Conservation (phyloP, 2,329 filamentous ascomycete genomes). For the Exserohilum rostratum region DNA sequence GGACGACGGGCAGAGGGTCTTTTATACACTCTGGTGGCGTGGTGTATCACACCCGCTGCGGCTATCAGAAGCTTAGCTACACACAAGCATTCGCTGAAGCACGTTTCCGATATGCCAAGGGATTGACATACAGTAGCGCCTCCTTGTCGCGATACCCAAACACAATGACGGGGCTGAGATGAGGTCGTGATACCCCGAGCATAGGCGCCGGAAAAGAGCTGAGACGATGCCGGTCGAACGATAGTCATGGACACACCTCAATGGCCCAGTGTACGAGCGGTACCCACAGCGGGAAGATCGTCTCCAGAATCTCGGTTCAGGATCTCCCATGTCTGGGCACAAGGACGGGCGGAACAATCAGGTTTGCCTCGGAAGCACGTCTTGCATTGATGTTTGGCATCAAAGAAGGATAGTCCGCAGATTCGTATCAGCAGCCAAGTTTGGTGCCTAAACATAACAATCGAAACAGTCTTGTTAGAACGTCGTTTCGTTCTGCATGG, state of each 20-base stretch:
- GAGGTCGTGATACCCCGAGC: slow-evolving; percentile 31
- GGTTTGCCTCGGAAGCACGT: slow-evolving; percentile 18
- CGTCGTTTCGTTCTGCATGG: slow-evolving; percentile 4
- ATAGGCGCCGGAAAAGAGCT: slow-evolving; percentile 21
- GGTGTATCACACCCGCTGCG: not conserved
- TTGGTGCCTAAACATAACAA: slow-evolving; percentile 30
- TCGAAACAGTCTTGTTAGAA: slow-evolving; percentile 27
- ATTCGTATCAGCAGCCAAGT: slow-evolving; percentile 36
- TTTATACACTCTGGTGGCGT: slow-evolving; percentile 33
- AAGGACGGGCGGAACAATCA: slow-evolving; percentile 24
- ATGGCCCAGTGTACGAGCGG: slow-evolving; percentile 14
- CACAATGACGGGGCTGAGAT: slow-evolving; percentile 13
- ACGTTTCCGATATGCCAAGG: slow-evolving; percentile 12
- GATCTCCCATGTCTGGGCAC: slow-evolving; percentile 2
- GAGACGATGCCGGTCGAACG: slow-evolving; percentile 39
- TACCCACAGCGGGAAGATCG: slow-evolving; percentile 27
- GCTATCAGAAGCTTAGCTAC: slow-evolving; percentile 36
- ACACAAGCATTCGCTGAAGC: slow-evolving; percentile 35
- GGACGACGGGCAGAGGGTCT: slow-evolving; percentile 19
- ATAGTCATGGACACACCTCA: slow-evolving; percentile 20
- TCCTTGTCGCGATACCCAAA: slow-evolving; percentile 22
- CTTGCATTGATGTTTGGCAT: slow-evolving; percentile 42
- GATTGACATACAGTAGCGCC: not conserved
- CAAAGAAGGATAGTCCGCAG: slow-evolving; percentile 22
- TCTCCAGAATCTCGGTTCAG: slow-evolving; percentile 22